Evolutionary conservation across 148 eudicot genomes (phyloP).

Genomic region (Cornus suecica): DNA sequence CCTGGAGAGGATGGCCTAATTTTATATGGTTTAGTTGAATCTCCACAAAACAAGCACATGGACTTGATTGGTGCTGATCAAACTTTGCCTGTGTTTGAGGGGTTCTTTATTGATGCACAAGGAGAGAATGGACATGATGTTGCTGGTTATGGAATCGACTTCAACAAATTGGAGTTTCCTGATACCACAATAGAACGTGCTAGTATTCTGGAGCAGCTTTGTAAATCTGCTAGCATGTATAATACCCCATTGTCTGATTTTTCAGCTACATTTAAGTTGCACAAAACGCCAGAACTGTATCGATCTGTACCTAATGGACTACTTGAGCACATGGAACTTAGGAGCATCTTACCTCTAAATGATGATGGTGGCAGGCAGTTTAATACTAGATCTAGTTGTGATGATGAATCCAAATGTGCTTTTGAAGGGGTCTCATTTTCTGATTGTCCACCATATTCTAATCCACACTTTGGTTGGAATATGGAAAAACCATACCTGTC

Average conservation of each 20-base stretch:
- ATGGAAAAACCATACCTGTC: constrained; percentile 41
- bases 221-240: constrained; percentile 49
- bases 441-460: constrained; percentile 42
- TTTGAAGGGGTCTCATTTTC: constrained; percentile 40
- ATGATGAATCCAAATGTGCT: constrained; percentile 22
- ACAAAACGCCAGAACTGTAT: constrained; percentile 32
- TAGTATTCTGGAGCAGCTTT: constrained; percentile 51
- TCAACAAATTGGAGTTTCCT: constrained; percentile 35
- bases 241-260: constrained; percentile 52
- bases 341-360: constrained; percentile 26
- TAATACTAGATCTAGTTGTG: constrained; percentile 14
- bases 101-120: constrained; percentile 40
- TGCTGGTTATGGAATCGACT: constrained; percentile 27
- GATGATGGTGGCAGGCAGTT: constrained; percentile 25
- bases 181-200: constrained; percentile 43
- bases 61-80: constrained; percentile 40
- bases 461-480: constrained; percentile 38
- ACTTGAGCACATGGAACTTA: constrained; percentile 41
- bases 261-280: constrained; percentile 33
- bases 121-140: constrained; percentile 23
- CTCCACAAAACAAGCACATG: constrained; percentile 37
- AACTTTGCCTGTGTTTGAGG: constrained; percentile 59
- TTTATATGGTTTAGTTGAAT: constrained; percentile 29
- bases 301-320: constrained; percentile 60
- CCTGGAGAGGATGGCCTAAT: constrained; percentile 15